A percentile compares a stretch with the other conserved stretches of the same genome.
phyloP scores from a whole-genome alignment of 768 basidiomycete species.

The Russula earlei region DNA sequence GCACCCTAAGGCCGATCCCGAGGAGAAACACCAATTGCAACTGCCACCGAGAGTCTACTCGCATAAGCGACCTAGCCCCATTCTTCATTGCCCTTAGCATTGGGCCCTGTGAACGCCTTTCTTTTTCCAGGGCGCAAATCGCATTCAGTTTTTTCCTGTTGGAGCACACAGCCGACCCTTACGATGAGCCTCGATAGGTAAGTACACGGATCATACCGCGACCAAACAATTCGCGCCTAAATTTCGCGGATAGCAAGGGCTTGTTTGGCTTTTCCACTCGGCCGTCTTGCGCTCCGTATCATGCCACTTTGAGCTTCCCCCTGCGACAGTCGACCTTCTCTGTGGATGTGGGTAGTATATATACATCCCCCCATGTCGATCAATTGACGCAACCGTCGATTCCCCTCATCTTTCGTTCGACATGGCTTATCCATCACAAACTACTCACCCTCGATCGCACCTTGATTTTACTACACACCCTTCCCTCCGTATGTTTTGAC shows the following conservation, averaged over 20 bases:
- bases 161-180: not conserved
- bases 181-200: conserved; percentile 17
- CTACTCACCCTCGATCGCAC: conserved; percentile 7
- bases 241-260: conserved; percentile 8
- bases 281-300: conserved; percentile 8
- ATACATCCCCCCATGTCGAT: conserved; percentile 6
- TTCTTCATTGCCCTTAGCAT: conserved; percentile 5
- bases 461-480: conserved; percentile 16
- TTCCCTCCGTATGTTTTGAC: conserved; percentile 12
- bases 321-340: conserved; percentile 3
- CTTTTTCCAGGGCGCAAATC: conserved; percentile 2
- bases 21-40: conserved; percentile 10
- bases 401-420: not conserved
- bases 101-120: not conserved
- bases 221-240: conserved; percentile 21
- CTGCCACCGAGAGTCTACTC: not conserved
- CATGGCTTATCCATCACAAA: conserved; percentile 16
- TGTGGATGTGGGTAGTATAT: conserved; percentile 18
- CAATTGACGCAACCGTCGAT: conserved; percentile 1
- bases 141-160: not conserved
- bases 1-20: conserved; percentile 13
- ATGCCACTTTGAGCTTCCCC: conserved; percentile 10
- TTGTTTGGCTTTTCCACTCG: conserved; percentile 10
- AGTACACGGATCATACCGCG: not conserved
- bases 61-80: conserved; percentile 15